Evolutionary conservation across 164 flowering plant genomes (phyloP).

Genomic region (Kingdonia uniflora): DNA sequence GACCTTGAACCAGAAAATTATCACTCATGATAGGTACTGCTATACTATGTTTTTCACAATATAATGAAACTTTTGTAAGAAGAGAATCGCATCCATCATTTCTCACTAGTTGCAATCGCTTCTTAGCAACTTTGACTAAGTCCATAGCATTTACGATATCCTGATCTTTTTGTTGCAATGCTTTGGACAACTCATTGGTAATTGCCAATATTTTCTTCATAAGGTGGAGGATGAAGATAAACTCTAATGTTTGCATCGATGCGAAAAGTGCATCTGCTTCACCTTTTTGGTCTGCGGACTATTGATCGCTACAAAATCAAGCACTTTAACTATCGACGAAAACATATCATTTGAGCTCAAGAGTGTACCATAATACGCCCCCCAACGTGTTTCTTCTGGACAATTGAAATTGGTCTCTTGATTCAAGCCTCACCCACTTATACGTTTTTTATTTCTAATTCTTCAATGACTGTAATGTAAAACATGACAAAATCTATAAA

Average conservation of each 20-base stretch:
- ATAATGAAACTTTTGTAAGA: not conserved
- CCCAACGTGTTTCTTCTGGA: slow-evolving; percentile 5
- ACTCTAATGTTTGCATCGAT: slow-evolving; percentile 7
- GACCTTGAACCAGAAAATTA: not conserved
- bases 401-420: slow-evolving; percentile 7
- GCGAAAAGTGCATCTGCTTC: slow-evolving; percentile 7
- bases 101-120: not conserved
- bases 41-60: not conserved
- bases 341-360: not conserved
- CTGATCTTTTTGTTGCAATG: slow-evolving; percentile 1
- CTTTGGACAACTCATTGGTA: slow-evolving; percentile 3
- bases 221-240: slow-evolving; percentile 12
- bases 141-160: too few species aligned
- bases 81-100: not conserved
- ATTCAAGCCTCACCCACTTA: slow-evolving; percentile 3
- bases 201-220: slow-evolving; percentile 9
- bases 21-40: not conserved
- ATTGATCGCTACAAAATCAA: slow-evolving; percentile 5
- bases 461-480: not conserved
- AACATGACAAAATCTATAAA: too few species aligned
- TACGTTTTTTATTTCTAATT: not conserved
- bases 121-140: not conserved
- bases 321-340: not conserved
- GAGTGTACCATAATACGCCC: not conserved
- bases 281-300: slow-evolving; percentile 6